Conservation (phyloP, 2,329 filamentous ascomycete genomes). For the Cladosporium sp. region DNA sequence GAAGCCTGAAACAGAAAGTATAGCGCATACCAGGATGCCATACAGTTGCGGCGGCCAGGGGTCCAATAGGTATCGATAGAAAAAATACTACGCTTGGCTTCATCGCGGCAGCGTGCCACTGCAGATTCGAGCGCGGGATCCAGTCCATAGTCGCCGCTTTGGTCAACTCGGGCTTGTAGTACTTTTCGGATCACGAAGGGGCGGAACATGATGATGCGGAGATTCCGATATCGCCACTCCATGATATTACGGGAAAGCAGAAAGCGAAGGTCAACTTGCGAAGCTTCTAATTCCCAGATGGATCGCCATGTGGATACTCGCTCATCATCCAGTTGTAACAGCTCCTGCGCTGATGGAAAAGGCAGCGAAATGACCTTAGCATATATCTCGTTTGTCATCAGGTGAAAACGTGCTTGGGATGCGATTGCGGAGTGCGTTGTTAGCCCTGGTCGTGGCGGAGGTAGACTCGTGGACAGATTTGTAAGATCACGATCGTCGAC, state of each 20-base stretch:
- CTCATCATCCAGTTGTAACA: conserved; percentile 38
- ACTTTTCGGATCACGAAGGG: conserved; percentile 42
- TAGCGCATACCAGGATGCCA: conserved; percentile 44
- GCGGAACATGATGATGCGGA: conserved; percentile 46
- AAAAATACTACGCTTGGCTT: conserved; percentile 39
- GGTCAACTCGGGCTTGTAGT: conserved; percentile 22
- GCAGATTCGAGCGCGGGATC: conserved; percentile 23
- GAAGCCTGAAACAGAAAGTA: conserved; percentile 49
- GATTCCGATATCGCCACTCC: conserved; percentile 42
- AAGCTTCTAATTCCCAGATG: conserved; percentile 33
- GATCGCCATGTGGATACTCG: conserved; percentile 38
- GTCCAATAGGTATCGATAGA: conserved; percentile 39
- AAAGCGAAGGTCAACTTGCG: conserved; percentile 33
- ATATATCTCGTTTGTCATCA: conserved; percentile 43
- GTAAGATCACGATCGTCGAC: conserved; percentile 42
- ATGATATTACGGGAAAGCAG: conserved; percentile 40
- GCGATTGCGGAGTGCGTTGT: conserved; percentile 44
- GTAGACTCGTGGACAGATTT: conserved; percentile 22
- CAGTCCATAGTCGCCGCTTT: conserved; percentile 1
- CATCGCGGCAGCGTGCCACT: conserved; percentile 37
- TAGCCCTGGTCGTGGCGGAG: conserved; percentile 19
- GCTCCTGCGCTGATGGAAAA: conserved; percentile 38
- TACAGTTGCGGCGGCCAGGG: conserved; percentile 33
- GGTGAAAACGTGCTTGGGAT: conserved; percentile 43
- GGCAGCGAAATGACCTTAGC: conserved; percentile 43